Percentiles rank a stretch among this genome's conserved stretches.
Evolutionary conservation across 1,284 basidiomycete species (phyloP).

Genomic region (Ganoderma meredithae): DNA sequence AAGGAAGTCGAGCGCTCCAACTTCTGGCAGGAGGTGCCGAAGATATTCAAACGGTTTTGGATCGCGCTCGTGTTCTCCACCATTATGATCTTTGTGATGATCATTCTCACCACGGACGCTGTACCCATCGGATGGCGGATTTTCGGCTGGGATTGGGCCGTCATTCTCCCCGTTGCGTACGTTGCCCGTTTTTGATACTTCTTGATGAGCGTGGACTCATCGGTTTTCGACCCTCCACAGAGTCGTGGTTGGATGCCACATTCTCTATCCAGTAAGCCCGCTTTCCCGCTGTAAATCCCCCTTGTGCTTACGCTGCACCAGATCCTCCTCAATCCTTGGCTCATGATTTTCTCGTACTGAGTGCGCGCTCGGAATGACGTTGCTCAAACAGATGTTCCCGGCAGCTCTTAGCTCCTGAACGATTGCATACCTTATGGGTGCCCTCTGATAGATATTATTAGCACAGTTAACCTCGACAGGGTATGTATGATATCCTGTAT

Average conservation of each 20-base stretch:
- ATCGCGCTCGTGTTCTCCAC: conserved; percentile 64
- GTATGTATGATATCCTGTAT: background rate
- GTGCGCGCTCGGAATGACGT: too few species aligned
- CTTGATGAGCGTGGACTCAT: background rate
- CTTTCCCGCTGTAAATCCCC: background rate
- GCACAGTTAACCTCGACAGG: background rate
- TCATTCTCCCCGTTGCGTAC: conserved; percentile 72
- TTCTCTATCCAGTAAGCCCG: conserved; percentile 69
- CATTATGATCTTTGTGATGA: conserved; percentile 46
- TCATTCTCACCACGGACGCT: conserved; percentile 58
- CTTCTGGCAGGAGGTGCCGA: conserved; percentile 89
- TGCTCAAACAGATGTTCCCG: too few species aligned
- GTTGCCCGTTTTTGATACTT: conserved; percentile 39
- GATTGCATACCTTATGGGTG: background rate
- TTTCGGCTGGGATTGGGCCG: conserved; percentile 66
- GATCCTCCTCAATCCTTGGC: conserved; percentile 80
- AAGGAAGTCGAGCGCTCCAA: conserved; percentile 86
- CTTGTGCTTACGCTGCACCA: conserved; percentile 36
- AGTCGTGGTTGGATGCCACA: conserved; percentile 67
- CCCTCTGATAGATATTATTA: background rate
- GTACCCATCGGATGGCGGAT: conserved; percentile 72
- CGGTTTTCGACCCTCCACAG: conserved; percentile 41
- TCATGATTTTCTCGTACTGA: conserved; percentile 75
- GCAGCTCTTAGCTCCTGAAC: background rate
- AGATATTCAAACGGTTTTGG: conserved; percentile 80